Base-by-base conservation (phyloP, 2,329 filamentous ascomycete genomes). In the Aspergillus felis region DNA sequence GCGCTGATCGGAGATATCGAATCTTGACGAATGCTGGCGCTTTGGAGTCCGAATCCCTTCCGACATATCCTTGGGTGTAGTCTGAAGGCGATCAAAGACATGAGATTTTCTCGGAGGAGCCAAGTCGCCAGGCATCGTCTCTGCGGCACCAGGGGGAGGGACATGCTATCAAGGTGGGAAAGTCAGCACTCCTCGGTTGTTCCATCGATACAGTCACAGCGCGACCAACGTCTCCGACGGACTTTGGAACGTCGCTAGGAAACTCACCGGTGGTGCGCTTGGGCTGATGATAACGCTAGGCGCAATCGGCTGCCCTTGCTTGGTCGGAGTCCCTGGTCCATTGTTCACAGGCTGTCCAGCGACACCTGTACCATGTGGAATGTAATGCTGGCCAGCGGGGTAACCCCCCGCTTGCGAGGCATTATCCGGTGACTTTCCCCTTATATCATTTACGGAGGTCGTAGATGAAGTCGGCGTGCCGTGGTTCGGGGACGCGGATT, bases 41-140 rank as follows among this genome's bases (percentile, higher is more conserved):
- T 96, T 96, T 27, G 94, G 94, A 4, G 94, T 97, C 71, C 93
- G 86, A 61, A 97, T 87, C 42, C 94, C 94, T 76, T 97, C 94
- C 38, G 94, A 92, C 60, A 96, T 90, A 77, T 99, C 94, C 76
- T 96, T 96, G 53, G 95, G 95, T 1, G 92, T 96, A 58, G 93
- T 89, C 73, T 97, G 92, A 60, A 97, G 84, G 60, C 91, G 86
- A 74, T 95, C 91, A 76, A 92, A 95, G 68, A 95, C 86, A 66
- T 91, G 79, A 22, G 91, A 94, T 81, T 97, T 97, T 77, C 97
- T 96, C 20, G 94, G 94, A 54, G 94, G 94, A 29, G 92, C 91
- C 58, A 99, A 87, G 73, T 99, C 94, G 70, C 95, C 91, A 53
- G 94, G 94, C 93, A 99, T 97, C 5, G 93, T 97, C 79, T 99